Percentiles rank a stretch among this genome's conserved stretches.
phyloP scores from a whole-genome alignment of 1,139 yeast genomes.

The Kurtzmaniella quercitrusa region DNA sequence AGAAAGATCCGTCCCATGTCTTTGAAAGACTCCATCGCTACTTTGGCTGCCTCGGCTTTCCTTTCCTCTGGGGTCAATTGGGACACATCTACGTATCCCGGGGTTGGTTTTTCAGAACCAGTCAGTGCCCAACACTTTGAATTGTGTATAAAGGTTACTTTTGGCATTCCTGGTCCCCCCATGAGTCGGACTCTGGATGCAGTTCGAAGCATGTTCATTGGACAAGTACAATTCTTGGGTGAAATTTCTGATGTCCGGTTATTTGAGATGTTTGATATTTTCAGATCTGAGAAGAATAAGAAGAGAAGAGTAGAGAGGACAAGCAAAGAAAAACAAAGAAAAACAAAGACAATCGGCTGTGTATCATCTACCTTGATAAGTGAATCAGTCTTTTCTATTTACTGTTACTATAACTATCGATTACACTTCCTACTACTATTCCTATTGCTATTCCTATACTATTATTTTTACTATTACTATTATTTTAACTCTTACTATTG shows the following conservation, averaged over 20 bases:
- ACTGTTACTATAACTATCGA: no score
- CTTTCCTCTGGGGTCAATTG: conserved; percentile 15
- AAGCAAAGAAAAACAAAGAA: no score
- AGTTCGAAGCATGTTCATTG: not conserved
- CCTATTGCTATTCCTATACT: no score
- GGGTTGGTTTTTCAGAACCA: not conserved
- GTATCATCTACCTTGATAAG: no score
- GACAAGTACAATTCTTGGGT: not conserved
- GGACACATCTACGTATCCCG: conserved; percentile 4
- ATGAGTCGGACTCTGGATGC: not conserved
- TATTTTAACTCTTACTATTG: no score
- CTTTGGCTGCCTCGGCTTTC: conserved; percentile 33
- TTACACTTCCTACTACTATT: no score
- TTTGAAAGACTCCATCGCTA: conserved; percentile 40
- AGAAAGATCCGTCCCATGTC: conserved; percentile 40
- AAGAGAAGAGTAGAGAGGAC: no score
- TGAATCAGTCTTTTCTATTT: no score
- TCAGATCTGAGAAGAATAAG: no score
- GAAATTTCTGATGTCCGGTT: not conserved
- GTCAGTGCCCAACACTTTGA: not conserved
- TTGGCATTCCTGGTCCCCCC: not conserved
- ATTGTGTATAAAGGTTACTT: not conserved
- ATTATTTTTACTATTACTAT: no score
- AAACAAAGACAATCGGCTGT: no score
- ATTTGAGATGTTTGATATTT: not conserved